Conservation (phyloP, 2,329 filamentous ascomycete genomes). For the Akanthomyces uredinophilus region DNA sequence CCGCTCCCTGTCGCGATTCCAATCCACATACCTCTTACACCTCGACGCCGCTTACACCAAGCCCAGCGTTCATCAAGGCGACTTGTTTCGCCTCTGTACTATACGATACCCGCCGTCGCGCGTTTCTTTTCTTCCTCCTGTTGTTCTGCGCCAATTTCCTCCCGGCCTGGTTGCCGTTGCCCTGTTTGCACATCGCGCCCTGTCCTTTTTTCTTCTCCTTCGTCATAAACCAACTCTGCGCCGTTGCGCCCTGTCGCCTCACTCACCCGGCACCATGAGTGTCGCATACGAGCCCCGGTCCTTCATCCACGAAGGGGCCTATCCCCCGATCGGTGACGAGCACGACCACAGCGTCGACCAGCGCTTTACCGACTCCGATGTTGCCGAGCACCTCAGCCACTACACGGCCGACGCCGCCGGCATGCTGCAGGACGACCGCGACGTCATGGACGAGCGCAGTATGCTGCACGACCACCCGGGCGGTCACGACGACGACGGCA, state of each 20-base stretch:
- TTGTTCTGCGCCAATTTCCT: neutral
- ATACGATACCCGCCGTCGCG: constrained; percentile 11
- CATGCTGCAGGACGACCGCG: constrained; percentile 34
- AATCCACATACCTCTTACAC: constrained; percentile 11
- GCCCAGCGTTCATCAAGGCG: constrained; percentile 2
- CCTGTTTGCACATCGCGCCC: neutral
- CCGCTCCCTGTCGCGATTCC: constrained; percentile 19
- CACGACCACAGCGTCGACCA: constrained; percentile 37
- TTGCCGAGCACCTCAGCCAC: constrained; percentile 38
- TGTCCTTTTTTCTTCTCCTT: neutral
- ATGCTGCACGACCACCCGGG: constrained; percentile 30
- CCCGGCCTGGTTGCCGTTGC: constrained; percentile 1
- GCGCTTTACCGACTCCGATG: constrained; percentile 38
- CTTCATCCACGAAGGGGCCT: constrained; percentile 44
- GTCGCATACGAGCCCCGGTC: constrained; percentile 47
- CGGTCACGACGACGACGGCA: constrained; percentile 34
- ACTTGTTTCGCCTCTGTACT: constrained; percentile 6
- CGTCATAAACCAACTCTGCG: neutral
- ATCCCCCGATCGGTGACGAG: constrained; percentile 42
- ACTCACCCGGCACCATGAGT: constrained; percentile 35
- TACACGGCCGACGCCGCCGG: constrained; percentile 37
- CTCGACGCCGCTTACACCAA: constrained; percentile 14
- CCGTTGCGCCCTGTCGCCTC: neutral
- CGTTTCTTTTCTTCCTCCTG: neutral
- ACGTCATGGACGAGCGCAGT: constrained; percentile 29